Conservation (phyloP, 2,329 filamentous ascomycete genomes). For the Knufia petricola region DNA sequence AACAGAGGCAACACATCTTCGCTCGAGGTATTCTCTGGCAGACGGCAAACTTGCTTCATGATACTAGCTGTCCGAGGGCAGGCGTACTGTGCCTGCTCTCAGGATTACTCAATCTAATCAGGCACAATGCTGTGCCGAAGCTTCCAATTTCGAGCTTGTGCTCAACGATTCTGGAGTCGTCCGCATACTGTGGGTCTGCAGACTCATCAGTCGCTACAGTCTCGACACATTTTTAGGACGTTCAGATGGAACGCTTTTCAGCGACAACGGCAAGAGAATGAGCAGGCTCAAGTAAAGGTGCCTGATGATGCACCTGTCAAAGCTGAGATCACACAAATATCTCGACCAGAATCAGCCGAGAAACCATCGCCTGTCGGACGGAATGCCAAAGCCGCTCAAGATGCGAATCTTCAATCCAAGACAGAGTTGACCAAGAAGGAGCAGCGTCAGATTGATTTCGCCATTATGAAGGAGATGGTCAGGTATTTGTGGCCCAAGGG, state of each 20-base stretch:
- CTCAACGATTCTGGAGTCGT: neutral
- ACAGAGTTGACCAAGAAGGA: conserved; percentile 63
- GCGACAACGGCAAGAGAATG: neutral
- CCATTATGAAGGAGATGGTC: conserved; percentile 96
- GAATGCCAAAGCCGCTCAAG: conserved; percentile 27
- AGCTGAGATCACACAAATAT: conserved; percentile 11
- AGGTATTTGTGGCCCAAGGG: conserved; percentile 94
- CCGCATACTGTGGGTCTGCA: neutral
- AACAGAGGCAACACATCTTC: neutral
- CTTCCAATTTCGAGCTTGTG: neutral
- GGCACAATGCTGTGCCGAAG: neutral
- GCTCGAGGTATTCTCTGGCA: neutral
- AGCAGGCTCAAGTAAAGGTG: conserved; percentile 3
- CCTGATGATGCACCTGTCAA: conserved; percentile 12
- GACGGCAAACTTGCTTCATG: neutral
- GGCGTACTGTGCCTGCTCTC: conserved; percentile 1
- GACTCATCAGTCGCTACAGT: neutral
- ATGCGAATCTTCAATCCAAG: conserved; percentile 54
- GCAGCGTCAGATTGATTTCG: conserved; percentile 95
- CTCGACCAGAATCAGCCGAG: conserved; percentile 18
- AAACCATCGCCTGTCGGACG: conserved; percentile 14
- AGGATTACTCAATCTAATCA: neutral
- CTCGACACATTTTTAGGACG: neutral
- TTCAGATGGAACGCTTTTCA: neutral
- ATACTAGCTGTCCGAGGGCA: neutral